Evolutionary conservation across 2,329 filamentous ascomycete species (phyloP), one percentile per base, ranked within the genome.

Genomic region (Botrytis fragariae): DNA sequence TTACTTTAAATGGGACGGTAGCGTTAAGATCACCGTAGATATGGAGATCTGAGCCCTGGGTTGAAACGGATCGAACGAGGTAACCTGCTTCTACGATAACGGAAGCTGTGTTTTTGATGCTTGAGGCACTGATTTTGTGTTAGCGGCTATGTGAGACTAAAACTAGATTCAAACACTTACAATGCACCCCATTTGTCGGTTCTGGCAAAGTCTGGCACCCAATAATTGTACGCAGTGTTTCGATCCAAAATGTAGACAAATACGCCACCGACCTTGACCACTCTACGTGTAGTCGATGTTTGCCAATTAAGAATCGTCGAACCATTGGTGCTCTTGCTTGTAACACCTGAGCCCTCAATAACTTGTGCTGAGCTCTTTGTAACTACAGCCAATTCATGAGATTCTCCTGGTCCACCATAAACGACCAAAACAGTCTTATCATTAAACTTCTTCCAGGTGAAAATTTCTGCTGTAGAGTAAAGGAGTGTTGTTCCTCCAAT

Each of bases 11-110:
- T 0, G 87, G 78, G 0, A 90, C 90, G 0, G 92, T 93, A 0
- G 85, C 81, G 77, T 95, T 95, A 75, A 95, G 85, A 78, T 96
- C 93, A 4, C 91, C 93, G 6, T 87, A 87, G 4, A 95, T 80
- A 20, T 87, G 84, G 7, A 95, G 84, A 1, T 86, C 85, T n/a
- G 83, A 83, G 2, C 86, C 88, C 8, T 86, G 77, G 1, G 91
- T 80, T 4, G 85, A 84, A 0, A 90, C 90, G 0, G 86, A 88
- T 10, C 91, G 87, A 51, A 92, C 79, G 0, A 93, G 84, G 77
- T 93, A 92, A 16, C 88, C 88, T 0, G 87, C 90, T 74, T 90
- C 87, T 69, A 91, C 81, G 59, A 93, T 89, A 29, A 92, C 84
- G 9, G 82, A 86, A n/a, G 81, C 80, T 51, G 82, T 82, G 18